Percentiles rank a stretch among this genome's conserved stretches.
phyloP scores from a whole-genome alignment of 768 basidiomycete species.

The Mycena kentingensis region DNA sequence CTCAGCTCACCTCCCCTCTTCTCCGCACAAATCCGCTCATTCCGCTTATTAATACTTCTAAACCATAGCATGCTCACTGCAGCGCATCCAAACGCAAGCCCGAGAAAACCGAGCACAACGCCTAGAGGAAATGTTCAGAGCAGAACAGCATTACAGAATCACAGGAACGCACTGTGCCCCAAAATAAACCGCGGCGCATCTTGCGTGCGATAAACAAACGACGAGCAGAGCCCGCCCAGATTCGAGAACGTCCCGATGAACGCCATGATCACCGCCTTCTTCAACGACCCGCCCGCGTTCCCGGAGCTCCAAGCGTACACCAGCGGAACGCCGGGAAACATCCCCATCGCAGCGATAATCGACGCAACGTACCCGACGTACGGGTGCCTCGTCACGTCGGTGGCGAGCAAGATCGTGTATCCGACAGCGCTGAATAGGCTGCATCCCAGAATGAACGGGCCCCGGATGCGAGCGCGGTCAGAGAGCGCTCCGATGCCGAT shows the following conservation, averaged over 20 bases:
- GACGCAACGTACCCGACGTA: slow-evolving; percentile 49
- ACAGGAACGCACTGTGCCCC: slow-evolving; percentile 33
- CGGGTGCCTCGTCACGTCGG: slow-evolving; percentile 26
- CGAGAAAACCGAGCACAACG: slow-evolving; percentile 34
- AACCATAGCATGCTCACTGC: neutral
- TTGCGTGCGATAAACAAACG: slow-evolving; percentile 40
- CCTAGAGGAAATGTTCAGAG: neutral
- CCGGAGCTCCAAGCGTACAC: slow-evolving; percentile 56
- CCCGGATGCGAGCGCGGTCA: slow-evolving; percentile 36
- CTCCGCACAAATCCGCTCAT: neutral
- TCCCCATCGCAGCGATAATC: slow-evolving; percentile 52
- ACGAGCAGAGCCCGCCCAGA: slow-evolving; percentile 48
- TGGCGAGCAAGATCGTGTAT: slow-evolving; percentile 43
- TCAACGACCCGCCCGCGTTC: slow-evolving; percentile 57
- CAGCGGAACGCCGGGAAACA: slow-evolving; percentile 52
- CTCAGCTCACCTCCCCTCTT: neutral
- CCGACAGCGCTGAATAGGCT: slow-evolving; percentile 43
- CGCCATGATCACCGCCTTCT: slow-evolving; percentile 53
- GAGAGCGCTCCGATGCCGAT: slow-evolving; percentile 34
- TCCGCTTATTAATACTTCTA: neutral
- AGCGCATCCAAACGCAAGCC: slow-evolving; percentile 34
- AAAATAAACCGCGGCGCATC: slow-evolving; percentile 39
- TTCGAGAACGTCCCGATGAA: slow-evolving; percentile 59
- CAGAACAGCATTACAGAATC: neutral
- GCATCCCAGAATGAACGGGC: slow-evolving; percentile 43